These are phyloP conservation scores for Botrytis pseudocinerea DNA, from an alignment of 2,329 filamentous ascomycete species.

Conservation along the genomic window DNA sequence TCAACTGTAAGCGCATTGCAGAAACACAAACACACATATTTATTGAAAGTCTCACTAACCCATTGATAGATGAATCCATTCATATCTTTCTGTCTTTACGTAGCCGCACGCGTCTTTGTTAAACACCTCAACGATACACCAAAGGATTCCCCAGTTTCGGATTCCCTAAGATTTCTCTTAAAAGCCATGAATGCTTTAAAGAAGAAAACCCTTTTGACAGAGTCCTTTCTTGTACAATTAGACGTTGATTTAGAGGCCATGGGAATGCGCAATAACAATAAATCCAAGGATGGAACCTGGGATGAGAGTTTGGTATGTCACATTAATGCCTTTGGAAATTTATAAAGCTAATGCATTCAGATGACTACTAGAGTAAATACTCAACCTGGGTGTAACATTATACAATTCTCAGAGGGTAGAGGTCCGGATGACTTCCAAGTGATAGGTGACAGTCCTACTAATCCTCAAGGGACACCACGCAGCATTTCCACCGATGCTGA, in stretches of 20 bases:
- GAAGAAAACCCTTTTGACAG: slow-evolving; percentile 83
- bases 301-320: slow-evolving; percentile 41
- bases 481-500: neutral
- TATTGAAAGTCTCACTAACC: slow-evolving; percentile 13
- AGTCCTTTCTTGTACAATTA: slow-evolving; percentile 90
- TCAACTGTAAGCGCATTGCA: slow-evolving; percentile 61
- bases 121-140: slow-evolving; percentile 95
- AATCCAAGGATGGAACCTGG: slow-evolving; percentile 52
- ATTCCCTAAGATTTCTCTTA: slow-evolving; percentile 86
- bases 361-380: slow-evolving; percentile 22
- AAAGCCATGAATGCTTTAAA: slow-evolving; percentile 89
- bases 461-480: neutral
- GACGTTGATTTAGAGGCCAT: slow-evolving; percentile 86
- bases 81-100: slow-evolving; percentile 91
- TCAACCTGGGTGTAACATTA: slow-evolving; percentile 27
- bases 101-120: slow-evolving; percentile 92
- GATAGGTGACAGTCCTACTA: neutral
- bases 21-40: neutral
- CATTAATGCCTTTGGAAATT: slow-evolving; percentile 24
- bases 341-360: slow-evolving; percentile 30
- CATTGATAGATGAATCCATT: slow-evolving; percentile 84
- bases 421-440: neutral
- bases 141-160: slow-evolving; percentile 73
- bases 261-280: slow-evolving; percentile 58
- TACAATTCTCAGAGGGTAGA: slow-evolving; percentile 22